A percentile compares a stretch with the other conserved stretches of the same genome.
Conservation (phyloP, 2,329 filamentous ascomycete genomes). For the Xylariaceae sp. region DNA sequence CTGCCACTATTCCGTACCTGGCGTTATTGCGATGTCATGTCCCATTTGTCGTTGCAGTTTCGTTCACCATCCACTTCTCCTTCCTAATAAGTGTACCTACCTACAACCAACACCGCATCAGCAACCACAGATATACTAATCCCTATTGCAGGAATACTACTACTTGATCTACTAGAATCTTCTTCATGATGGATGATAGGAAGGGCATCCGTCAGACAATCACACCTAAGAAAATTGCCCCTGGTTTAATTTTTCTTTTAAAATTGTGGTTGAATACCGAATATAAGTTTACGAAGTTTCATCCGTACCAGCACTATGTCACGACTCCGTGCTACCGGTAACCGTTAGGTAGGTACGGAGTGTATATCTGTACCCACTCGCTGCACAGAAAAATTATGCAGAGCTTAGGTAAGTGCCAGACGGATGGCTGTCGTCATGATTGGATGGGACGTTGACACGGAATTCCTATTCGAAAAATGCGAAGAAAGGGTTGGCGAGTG, state of each 20-base stretch:
- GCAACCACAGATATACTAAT: background rate
- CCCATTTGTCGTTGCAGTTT: constrained; percentile 17
- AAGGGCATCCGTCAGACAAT: background rate
- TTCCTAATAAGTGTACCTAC: too few species aligned
- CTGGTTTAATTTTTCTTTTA: background rate
- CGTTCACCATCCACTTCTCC: background rate
- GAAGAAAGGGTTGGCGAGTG: too few species aligned
- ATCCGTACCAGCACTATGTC: too few species aligned
- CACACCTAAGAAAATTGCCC: background rate
- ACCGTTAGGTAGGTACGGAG: too few species aligned
- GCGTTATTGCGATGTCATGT: constrained; percentile 4
- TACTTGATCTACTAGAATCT: background rate
- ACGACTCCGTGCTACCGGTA: too few species aligned
- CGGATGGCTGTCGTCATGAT: too few species aligned
- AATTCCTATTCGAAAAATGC: too few species aligned
- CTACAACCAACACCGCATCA: background rate
- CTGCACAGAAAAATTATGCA: too few species aligned
- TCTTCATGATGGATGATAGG: background rate
- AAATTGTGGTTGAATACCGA: background rate
- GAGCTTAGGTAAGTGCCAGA: too few species aligned
- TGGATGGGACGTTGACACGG: too few species aligned
- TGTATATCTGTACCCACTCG: too few species aligned
- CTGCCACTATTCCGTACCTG: background rate
- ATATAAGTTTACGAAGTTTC: too few species aligned
- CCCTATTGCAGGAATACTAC: background rate